Evolutionary conservation across 106 monocot genomes (phyloP), one percentile per base, ranked within the genome.

Genomic region (Dioscorea dumetorum): DNA sequence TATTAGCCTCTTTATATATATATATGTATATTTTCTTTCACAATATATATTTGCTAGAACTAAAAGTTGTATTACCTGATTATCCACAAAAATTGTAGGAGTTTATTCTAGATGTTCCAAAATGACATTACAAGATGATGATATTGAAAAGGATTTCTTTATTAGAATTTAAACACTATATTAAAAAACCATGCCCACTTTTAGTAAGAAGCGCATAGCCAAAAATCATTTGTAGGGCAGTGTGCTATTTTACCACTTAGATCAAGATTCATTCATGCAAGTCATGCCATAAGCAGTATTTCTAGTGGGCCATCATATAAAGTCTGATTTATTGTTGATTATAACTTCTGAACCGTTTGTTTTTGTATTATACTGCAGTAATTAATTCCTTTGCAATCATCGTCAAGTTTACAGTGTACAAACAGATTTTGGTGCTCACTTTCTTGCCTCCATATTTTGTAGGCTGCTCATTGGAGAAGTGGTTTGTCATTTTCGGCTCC

Each of bases 401-500:
- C 41, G 10, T 41, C 41, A 6, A 41, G 41, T 41, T 28, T 41
- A 41, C 41, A 41, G 41, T 41, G 6, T 41, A 34, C 21, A 64
- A 63, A 21, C 18, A 23, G 24, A 35, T 56, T 22, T 63, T 64
- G 32, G 16, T 64, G 31, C 20, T 53, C 19, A 18, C 22, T 24
- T 32, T 2, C 67, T 60, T 58, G 23, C 15, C 5, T 74, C 34
- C 13, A 34, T 57, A 68, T 24, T 41, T 50, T 34, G 8, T 64
- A 87, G 86, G 75, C 48, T 69, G 61, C 35, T 24, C 23, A 52
- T 48, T 49, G 72, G 71, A 78, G 49, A 63, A 74, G 70, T 58
- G 24, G 33, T 50, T 24, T 24, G 50, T 64, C 76, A 62, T 62
- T 76, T 51, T 62, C 21, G 10, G 49, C 56, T 58, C 66, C 58